A percentile compares a stretch with the other conserved stretches of the same genome.
Evolutionary conservation across 1,139 yeast genomes (phyloP).

Genomic region (Waltiozyma sp.): DNA sequence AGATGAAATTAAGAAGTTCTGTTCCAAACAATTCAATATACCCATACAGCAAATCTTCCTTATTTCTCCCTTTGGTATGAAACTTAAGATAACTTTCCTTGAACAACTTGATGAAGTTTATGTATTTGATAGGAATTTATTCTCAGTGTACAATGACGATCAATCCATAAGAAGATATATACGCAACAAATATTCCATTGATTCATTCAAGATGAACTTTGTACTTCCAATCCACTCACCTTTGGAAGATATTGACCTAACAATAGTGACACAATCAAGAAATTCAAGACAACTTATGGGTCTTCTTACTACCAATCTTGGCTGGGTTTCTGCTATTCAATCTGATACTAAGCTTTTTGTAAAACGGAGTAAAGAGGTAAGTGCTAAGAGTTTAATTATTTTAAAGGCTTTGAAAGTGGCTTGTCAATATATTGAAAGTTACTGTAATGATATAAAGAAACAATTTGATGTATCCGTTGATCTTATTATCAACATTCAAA

Average conservation of each 20-base stretch:
- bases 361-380: conserved; percentile 17
- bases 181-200: conserved; percentile 4
- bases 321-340: conserved; percentile 41
- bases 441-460: conserved; percentile 40
- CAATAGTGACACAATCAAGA: conserved; percentile 8
- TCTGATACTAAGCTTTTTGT: conserved; percentile 30
- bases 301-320: conserved; percentile 34
- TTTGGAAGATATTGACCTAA: conserved; percentile 19
- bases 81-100: conserved; percentile 34
- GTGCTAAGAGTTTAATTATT: conserved; percentile 24
- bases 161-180: conserved; percentile 7
- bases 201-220: conserved; percentile 13
- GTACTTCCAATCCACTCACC: conserved; percentile 38
- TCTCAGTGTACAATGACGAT: conserved; percentile 19
- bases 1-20: conserved; percentile 35
- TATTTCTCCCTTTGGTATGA: conserved; percentile 56
- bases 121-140: conserved; percentile 48
- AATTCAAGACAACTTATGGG: conserved; percentile 19
- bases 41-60: conserved; percentile 39
- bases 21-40: conserved; percentile 30
- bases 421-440: conserved; percentile 46
- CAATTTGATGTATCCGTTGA: conserved; percentile 38
- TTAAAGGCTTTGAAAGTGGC: conserved; percentile 45
- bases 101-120: conserved; percentile 34
- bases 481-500: conserved; percentile 33